Conservation (phyloP, 116 monocot genomes). For the Papilionanthe hybrid region DNA sequence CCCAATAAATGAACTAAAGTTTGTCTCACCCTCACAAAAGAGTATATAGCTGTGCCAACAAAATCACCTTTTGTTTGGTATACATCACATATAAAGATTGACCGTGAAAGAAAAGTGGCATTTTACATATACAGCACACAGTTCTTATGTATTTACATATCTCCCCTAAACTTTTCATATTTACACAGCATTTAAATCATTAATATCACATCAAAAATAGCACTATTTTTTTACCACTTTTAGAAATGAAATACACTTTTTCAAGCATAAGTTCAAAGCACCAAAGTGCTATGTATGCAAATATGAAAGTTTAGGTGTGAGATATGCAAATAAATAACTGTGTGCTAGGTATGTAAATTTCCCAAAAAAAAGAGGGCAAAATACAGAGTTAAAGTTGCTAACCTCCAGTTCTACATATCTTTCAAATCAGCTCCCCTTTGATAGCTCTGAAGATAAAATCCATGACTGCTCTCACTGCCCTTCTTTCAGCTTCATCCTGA, state of each 20-base stretch:
- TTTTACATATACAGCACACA: too few species aligned
- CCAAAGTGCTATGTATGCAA: too few species aligned
- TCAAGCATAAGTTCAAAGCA: too few species aligned
- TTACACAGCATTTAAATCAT: too few species aligned
- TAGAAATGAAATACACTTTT: too few species aligned
- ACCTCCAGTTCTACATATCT: not conserved
- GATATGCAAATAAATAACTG: too few species aligned
- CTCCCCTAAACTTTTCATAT: too few species aligned
- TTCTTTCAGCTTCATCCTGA: constrained; percentile 61
- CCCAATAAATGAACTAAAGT: not conserved
- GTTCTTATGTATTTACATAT: too few species aligned
- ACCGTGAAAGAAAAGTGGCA: not conserved
- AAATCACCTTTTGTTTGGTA: not conserved
- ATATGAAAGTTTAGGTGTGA: too few species aligned
- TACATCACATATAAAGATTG: not conserved
- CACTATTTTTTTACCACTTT: too few species aligned
- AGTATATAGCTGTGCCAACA: not conserved
- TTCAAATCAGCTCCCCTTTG: constrained; percentile 8
- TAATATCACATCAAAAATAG: too few species aligned
- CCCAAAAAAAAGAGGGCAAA: not conserved
- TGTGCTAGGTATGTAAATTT: too few species aligned
- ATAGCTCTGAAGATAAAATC: constrained; percentile 33
- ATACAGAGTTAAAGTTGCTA: not conserved
- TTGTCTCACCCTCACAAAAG: not conserved
- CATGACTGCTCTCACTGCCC: constrained; percentile 49